These are phyloP conservation scores for Allium fistulosum DNA, from an alignment of 106 monocot species.

Conservation along the genomic window DNA sequence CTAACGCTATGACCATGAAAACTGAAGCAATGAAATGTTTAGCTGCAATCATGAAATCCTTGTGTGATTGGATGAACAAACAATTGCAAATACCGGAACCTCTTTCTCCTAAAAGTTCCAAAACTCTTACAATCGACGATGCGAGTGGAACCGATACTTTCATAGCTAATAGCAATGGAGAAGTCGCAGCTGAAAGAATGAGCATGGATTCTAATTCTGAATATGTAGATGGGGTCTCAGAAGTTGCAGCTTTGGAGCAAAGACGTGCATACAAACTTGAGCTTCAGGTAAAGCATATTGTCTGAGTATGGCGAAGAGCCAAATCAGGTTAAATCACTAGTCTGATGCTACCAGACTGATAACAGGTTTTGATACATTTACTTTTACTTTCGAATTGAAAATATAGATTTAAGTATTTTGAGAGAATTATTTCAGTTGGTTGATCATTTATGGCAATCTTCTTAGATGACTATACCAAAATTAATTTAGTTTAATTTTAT, in stretches of 20 bases:
- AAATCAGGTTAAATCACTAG: too few relatives aligned
- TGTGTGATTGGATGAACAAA: constrained; percentile 99
- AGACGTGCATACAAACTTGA: constrained; percentile 85
- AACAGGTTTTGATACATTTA: too few relatives aligned
- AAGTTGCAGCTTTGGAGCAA: constrained; percentile 76
- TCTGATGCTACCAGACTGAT: too few relatives aligned
- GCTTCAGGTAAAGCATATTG: constrained; percentile 60
- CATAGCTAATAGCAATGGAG: constrained; percentile 42
- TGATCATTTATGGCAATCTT: too few relatives aligned
- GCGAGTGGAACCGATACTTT: constrained; percentile 42
- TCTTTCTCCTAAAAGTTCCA: constrained; percentile 45
- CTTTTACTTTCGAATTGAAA: too few relatives aligned
- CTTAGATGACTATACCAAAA: too few relatives aligned
- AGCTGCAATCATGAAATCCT: constrained; percentile 88
- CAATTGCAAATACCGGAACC: constrained; percentile 87
- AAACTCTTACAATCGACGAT: constrained; percentile 28
- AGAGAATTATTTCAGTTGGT: too few relatives aligned
- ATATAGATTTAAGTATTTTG: too few relatives aligned
- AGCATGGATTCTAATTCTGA: constrained; percentile 54
- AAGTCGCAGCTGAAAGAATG: constrained; percentile 43
- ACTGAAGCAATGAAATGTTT: constrained; percentile 92
- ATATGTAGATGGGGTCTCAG: constrained; percentile 45
- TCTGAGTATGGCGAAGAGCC: not conserved
- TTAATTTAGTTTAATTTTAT: too few relatives aligned
- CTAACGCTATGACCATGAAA: constrained; percentile 80